Conservation (phyloP, 352 stramenopile species). For the Phytophthora vignae region DNA sequence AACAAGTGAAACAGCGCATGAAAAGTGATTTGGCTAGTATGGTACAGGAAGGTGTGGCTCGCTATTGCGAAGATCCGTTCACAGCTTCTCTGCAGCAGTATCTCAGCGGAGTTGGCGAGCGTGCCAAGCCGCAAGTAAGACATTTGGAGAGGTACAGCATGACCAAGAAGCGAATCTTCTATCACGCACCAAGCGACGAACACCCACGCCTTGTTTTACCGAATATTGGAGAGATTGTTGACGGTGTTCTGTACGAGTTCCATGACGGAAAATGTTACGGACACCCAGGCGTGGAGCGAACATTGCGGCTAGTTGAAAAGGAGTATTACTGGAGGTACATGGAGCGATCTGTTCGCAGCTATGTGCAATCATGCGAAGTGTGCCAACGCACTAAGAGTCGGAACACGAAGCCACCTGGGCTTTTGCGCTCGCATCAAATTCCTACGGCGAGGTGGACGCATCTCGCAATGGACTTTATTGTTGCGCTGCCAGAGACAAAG, state of each 20-base stretch:
- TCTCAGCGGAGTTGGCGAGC: not conserved
- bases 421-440: not conserved
- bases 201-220: conserved; percentile 15
- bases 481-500: not conserved
- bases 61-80: not conserved
- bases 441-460: not conserved
- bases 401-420: not conserved
- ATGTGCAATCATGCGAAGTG: conserved; percentile 18
- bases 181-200: conserved; percentile 6
- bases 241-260: conserved; percentile 18
- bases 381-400: conserved; percentile 11
- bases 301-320: conserved; percentile 5
- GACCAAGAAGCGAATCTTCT: conserved; percentile 2
- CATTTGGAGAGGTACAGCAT: conserved; percentile 4
- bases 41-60: not conserved
- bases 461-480: not conserved
- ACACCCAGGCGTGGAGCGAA: conserved; percentile 20
- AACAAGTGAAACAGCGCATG: not conserved
- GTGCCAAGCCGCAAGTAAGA: too few species aligned
- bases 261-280: conserved; percentile 19
- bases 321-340: conserved; percentile 17
- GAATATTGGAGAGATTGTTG: conserved; percentile 12
- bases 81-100: not conserved
- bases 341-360: not conserved
- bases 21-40: not conserved